Evolutionary conservation across 2,329 filamentous ascomycete species (phyloP).

Genomic region (Sporothrix sp.): DNA sequence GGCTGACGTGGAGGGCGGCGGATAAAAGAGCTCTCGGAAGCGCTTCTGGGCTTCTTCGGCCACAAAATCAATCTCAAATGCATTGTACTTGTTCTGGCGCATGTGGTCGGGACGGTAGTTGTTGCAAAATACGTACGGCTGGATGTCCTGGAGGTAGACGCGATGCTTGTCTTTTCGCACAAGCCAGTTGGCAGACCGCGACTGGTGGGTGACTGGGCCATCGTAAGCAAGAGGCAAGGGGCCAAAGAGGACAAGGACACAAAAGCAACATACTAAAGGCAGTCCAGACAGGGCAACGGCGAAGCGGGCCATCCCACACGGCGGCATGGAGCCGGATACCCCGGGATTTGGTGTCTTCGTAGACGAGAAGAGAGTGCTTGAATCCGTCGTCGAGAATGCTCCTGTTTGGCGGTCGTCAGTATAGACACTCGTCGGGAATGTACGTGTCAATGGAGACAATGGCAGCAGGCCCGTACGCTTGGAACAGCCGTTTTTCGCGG

Average conservation of each 20-base stretch:
- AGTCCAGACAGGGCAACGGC: slow-evolving; percentile 51
- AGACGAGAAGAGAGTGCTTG: slow-evolving; percentile 44
- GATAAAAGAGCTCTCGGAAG: slow-evolving; percentile 34
- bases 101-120: slow-evolving; percentile 44
- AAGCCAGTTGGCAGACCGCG: slow-evolving; percentile 40
- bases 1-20: slow-evolving; percentile 3
- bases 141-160: slow-evolving; percentile 44
- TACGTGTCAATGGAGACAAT: neutral
- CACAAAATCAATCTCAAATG: slow-evolving; percentile 43
- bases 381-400: slow-evolving; percentile 47
- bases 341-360: slow-evolving; percentile 38
- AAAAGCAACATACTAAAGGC: slow-evolving; percentile 44
- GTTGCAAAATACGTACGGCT: slow-evolving; percentile 50
- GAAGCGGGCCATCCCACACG: slow-evolving; percentile 44
- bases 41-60: slow-evolving; percentile 31
- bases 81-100: slow-evolving; percentile 37
- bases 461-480: slow-evolving; percentile 38
- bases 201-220: slow-evolving; percentile 46
- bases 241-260: no score
- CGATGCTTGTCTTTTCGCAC: slow-evolving; percentile 36
- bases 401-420: slow-evolving; percentile 25
- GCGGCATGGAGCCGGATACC: slow-evolving; percentile 47
- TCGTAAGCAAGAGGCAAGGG: no score
- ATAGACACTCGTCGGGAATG: no score
- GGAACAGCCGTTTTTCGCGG: slow-evolving; percentile 44